Percentiles rank a stretch among this genome's conserved stretches.
Evolutionary conservation across 2,329 filamentous ascomycete genomes (phyloP).

Genomic region (Akanthomyces uredinophilus): DNA sequence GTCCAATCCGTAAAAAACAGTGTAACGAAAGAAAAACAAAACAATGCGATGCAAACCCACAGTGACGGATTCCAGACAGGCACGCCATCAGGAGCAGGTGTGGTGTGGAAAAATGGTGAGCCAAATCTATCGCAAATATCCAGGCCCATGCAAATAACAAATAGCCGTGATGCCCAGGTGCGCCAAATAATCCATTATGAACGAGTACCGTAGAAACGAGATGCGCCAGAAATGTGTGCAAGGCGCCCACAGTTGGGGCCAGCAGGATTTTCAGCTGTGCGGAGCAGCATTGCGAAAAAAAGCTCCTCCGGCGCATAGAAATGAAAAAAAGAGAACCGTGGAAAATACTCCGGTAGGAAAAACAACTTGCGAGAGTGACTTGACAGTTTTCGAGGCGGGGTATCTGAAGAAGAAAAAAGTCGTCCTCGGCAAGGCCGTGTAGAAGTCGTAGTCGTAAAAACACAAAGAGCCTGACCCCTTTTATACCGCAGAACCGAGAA

Average conservation of each 20-base stretch:
- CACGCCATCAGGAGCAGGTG: background rate
- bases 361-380: constrained; percentile 13
- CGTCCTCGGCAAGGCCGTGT: constrained; percentile 28
- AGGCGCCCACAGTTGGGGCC: background rate
- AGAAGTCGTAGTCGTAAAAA: constrained; percentile 31
- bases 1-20: background rate
- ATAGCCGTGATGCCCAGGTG: constrained; percentile 17
- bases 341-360: constrained; percentile 22
- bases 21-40: background rate
- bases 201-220: constrained; percentile 22
- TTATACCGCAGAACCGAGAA: constrained; percentile 23
- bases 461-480: constrained; percentile 19
- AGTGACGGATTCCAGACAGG: background rate
- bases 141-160: constrained; percentile 21
- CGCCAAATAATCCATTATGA: constrained; percentile 33
- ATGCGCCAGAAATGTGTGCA: background rate
- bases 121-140: constrained; percentile 16
- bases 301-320: background rate
- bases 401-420: constrained; percentile 30
- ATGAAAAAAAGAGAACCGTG: constrained; percentile 10
- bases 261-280: background rate
- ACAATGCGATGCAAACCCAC: constrained; percentile 1
- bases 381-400: constrained; percentile 34
- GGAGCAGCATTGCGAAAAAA: background rate
- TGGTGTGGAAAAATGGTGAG: background rate